phyloP scores from a whole-genome alignment of 2,329 filamentous ascomycete genomes.

The Phaeoacremonium minimum region DNA sequence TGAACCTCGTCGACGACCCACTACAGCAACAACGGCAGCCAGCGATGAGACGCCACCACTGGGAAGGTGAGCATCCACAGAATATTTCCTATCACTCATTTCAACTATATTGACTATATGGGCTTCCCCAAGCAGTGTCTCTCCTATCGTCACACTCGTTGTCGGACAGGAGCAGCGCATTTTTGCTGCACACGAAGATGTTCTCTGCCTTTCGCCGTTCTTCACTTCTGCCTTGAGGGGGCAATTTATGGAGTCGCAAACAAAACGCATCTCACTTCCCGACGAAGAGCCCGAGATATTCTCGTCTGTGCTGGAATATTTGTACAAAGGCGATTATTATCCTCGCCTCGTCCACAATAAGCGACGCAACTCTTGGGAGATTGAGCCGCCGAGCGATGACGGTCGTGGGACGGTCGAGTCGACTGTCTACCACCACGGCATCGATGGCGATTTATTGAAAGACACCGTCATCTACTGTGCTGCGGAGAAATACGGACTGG shows the following conservation, averaged over 20 bases:
- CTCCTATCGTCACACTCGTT: conserved; percentile 72
- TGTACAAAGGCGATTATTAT: conserved; percentile 93
- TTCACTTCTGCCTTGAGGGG: conserved; percentile 63
- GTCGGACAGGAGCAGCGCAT: conserved; percentile 79
- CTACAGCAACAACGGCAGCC: conserved; percentile 36
- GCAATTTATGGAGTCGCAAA: conserved; percentile 56
- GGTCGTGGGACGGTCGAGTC: conserved; percentile 48
- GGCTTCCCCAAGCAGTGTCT: conserved; percentile 43
- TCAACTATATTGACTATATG: conserved; percentile 3
- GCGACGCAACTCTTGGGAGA: conserved; percentile 72
- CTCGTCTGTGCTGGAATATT: conserved; percentile 82
- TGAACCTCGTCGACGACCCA: conserved; percentile 43
- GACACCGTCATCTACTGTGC: conserved; percentile 91
- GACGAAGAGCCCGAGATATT: conserved; percentile 89
- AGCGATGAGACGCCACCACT: conserved; percentile 33
- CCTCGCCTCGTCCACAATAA: conserved; percentile 81
- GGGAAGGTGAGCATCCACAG: conserved; percentile 34
- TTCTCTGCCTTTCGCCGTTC: conserved; percentile 74
- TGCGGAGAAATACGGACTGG: conserved; percentile 77
- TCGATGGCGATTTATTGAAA: conserved; percentile 69
- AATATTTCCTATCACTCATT: neutral
- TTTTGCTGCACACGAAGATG: conserved; percentile 87
- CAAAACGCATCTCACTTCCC: conserved; percentile 73
- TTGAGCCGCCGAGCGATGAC: conserved; percentile 58
- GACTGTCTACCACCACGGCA: conserved; percentile 63